These are phyloP conservation scores for Fusarium drepaniforme DNA, from an alignment of 2,329 filamentous ascomycete species.

Conservation along the genomic window DNA sequence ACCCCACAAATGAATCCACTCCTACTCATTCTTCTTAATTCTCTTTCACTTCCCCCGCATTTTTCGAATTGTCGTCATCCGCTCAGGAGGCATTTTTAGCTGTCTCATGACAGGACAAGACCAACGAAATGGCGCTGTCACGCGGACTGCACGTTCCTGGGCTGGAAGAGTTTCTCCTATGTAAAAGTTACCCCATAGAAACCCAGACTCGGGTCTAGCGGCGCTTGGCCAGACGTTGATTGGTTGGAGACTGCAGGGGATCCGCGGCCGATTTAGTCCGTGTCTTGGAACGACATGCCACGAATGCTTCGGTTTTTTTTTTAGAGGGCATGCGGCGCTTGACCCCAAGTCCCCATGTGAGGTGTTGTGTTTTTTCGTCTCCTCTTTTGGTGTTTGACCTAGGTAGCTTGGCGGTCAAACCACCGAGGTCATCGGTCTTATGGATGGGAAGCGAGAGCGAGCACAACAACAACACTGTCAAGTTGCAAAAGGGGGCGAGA, in stretches of 20 bases:
- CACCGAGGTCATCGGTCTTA: not conserved
- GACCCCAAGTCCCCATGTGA: not conserved
- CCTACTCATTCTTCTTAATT: not conserved
- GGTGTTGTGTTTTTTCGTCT: not conserved
- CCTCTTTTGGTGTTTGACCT: not conserved
- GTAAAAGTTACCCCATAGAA: conserved; percentile 48
- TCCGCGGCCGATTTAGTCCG: conserved; percentile 19
- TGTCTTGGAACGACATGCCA: conserved; percentile 1
- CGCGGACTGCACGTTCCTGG: conserved; percentile 43
- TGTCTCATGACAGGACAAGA: conserved; percentile 14
- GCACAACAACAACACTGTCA: not conserved
- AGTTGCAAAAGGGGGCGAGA: not conserved
- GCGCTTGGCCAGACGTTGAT: not conserved
- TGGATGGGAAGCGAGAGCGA: not conserved
- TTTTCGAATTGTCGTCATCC: conserved; percentile 38
- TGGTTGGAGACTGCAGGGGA: conserved; percentile 27
- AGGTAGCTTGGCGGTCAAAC: not conserved
- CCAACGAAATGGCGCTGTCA: conserved; percentile 40
- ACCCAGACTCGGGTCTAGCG: conserved; percentile 31
- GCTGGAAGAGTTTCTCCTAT: conserved; percentile 44
- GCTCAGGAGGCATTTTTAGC: not conserved
- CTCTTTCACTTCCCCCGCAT: conserved; percentile 37
- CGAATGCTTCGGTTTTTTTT: not conserved
- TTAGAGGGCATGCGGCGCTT: not conserved
- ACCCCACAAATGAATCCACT: conserved; percentile 40